Percentiles rank a stretch among this genome's conserved stretches.
Conservation (phyloP, 306 rosid genomes). For the Prosopis cineraria region DNA sequence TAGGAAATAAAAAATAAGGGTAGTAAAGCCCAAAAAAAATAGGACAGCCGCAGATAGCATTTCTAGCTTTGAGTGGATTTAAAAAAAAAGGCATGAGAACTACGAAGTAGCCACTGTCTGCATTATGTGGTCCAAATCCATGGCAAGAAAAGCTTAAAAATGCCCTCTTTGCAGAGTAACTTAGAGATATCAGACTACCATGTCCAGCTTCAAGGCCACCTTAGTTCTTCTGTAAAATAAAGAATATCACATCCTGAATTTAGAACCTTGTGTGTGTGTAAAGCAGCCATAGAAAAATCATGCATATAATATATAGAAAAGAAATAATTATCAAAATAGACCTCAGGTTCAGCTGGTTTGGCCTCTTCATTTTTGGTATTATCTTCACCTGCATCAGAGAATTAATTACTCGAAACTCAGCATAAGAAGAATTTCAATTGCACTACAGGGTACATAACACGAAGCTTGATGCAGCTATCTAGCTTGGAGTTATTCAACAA, state of each 20-base stretch:
- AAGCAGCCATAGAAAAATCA: constrained; percentile 18
- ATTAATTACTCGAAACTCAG: constrained; percentile 7
- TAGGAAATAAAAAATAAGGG: constrained; percentile 2
- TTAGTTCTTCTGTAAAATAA: constrained; percentile 56
- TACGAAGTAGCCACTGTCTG: constrained; percentile 33
- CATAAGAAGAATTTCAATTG: constrained; percentile 11
- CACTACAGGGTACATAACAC: neutral
- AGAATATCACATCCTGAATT: constrained; percentile 7
- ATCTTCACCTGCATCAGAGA: constrained; percentile 74
- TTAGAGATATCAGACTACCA: constrained; percentile 37
- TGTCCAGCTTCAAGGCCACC: constrained; percentile 38
- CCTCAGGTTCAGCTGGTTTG: constrained; percentile 75
- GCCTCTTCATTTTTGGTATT: constrained; percentile 67
- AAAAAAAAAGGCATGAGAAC: constrained; percentile 42
- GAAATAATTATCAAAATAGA: constrained; percentile 27
- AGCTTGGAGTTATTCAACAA: neutral
- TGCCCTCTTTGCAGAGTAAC: constrained; percentile 40
- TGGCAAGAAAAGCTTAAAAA: constrained; percentile 48
- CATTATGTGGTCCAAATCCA: constrained; percentile 39
- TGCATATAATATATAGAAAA: constrained; percentile 6
- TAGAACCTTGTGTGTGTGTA: constrained; percentile 5
- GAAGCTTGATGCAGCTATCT: constrained; percentile 28
- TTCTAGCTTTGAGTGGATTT: constrained; percentile 47
- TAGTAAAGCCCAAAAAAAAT: constrained; percentile 6
- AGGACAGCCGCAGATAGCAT: constrained; percentile 38